These are phyloP conservation scores for Lachancea thermotolerans DNA, from an alignment of 805 yeast genomes.

Conservation along the genomic window DNA sequence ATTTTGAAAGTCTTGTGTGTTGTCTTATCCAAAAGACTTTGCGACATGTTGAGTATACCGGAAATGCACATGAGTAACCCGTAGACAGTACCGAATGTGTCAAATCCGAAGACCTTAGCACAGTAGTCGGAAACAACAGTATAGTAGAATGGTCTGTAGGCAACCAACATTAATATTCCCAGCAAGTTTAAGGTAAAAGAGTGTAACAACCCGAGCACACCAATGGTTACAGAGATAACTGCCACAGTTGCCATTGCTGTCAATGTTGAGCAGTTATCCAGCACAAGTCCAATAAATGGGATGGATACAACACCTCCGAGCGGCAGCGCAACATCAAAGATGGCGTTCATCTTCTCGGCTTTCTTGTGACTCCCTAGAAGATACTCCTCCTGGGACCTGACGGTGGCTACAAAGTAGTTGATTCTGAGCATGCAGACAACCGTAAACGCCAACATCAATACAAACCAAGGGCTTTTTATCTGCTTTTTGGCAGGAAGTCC, in stretches of 20 bases:
- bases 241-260: conserved; percentile 48
- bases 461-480: conserved; percentile 60
- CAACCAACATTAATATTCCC: conserved; percentile 67
- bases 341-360: conserved; percentile 57
- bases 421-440: conserved; percentile 86
- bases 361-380: conserved; percentile 45
- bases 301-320: conserved; percentile 81
- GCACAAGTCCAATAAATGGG: conserved; percentile 74
- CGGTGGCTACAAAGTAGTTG: conserved; percentile 88
- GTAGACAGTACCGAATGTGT: conserved; percentile 85
- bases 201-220: conserved; percentile 61
- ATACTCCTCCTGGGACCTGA: conserved; percentile 73
- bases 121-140: conserved; percentile 88
- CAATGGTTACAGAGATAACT: conserved; percentile 52
- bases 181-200: conserved; percentile 44
- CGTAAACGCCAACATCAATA: conserved; percentile 69
- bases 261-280: conserved; percentile 67
- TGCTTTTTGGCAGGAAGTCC: conserved; percentile 46
- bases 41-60: conserved; percentile 72
- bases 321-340: conserved; percentile 83
- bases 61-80: conserved; percentile 79
- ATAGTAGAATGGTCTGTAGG: conserved; percentile 86
- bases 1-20: conserved; percentile 63
- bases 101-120: conserved; percentile 89
- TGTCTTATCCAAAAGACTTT: conserved; percentile 57